A percentile compares a stretch with the other conserved stretches of the same genome.
phyloP scores from a whole-genome alignment of 202 grass and related monocot genomes.

The Hordeum pubiflorum region DNA sequence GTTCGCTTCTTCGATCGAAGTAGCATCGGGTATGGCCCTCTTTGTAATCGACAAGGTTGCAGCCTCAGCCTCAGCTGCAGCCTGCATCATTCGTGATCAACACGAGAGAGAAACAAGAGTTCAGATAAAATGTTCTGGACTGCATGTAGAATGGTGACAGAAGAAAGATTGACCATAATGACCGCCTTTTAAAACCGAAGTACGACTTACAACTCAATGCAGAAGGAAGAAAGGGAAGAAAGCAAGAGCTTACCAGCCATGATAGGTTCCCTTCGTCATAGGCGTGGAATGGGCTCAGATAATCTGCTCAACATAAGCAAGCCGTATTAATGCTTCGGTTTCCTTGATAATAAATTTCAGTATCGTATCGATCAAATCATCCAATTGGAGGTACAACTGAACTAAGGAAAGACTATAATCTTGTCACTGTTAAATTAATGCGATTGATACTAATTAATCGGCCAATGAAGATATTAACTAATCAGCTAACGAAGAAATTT shows the following conservation, averaged over 20 bases:
- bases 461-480: too few species aligned
- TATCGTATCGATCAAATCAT: not conserved
- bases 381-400: not conserved
- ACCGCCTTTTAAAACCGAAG: too few species aligned
- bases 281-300: slow-evolving; percentile 75
- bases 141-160: too few species aligned
- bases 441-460: not conserved
- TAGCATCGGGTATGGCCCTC: slow-evolving; percentile 65
- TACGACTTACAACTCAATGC: too few species aligned
- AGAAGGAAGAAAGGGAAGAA: too few species aligned
- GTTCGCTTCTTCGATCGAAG: slow-evolving; percentile 62
- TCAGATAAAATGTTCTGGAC: not conserved
- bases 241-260: slow-evolving; percentile 57
- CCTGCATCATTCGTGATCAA: slow-evolving; percentile 27
- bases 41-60: slow-evolving; percentile 86
- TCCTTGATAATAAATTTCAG: not conserved
- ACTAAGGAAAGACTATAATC: not conserved
- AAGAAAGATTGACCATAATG: too few species aligned
- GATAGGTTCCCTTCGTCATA: slow-evolving; percentile 92
- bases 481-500: too few species aligned
- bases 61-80: slow-evolving; percentile 78
- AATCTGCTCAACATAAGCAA: slow-evolving; percentile 49
- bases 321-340: not conserved
- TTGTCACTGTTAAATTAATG: not conserved
- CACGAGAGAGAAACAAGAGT: not conserved